Evolutionary conservation across 352 stramenopile genomes (phyloP), one percentile per base, ranked within the genome.

Genomic region (Globisporangium canariense): DNA sequence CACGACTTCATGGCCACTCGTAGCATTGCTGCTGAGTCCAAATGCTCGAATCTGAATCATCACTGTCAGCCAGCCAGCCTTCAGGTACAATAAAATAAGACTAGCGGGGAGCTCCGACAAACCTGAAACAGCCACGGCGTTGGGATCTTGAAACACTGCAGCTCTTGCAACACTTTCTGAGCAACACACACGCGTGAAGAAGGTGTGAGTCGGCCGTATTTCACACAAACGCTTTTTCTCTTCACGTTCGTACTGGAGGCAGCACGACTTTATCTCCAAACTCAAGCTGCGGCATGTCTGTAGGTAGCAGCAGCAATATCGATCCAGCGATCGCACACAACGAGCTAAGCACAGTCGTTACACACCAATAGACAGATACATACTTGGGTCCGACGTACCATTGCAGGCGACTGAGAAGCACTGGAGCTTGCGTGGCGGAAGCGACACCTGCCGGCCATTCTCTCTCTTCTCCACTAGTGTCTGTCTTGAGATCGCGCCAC

Each of bases 201-300:
- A 28, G 25, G 51, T 18, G 4, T 55, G 22, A 28, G 25, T 28
- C 25, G 25, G 25, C 25, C 25, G 25, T 28, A 28, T 28, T 28
- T 28, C 25, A 28, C 25, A 28, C 25, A 28, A 28, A 28, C 25
- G 25, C 25, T 28, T 28, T 28, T 28, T 28, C 25, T 28, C 25
- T 32, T 46, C 13, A n/a, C 25, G 30, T 6, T 57, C 53, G 22
- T 69, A 87, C 81, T 32, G 77, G 60, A 13, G 81, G 81, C 2
- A 90, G 54, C 30, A 90, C 68, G 51, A 84, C 69, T 60, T 87
- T 90, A 69, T 88, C 81, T 14, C 81, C 81, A 65, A 90, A 87
- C 45, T 90, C 81, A 30, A 90, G 77, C 20, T 77, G 68, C 6
- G 75, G 77, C 76, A 87, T 88, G 45, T 87, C 78, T 88, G 46